Conservation (phyloP, 164 flowering plant species). For the Chloranthus sessilifolius region DNA sequence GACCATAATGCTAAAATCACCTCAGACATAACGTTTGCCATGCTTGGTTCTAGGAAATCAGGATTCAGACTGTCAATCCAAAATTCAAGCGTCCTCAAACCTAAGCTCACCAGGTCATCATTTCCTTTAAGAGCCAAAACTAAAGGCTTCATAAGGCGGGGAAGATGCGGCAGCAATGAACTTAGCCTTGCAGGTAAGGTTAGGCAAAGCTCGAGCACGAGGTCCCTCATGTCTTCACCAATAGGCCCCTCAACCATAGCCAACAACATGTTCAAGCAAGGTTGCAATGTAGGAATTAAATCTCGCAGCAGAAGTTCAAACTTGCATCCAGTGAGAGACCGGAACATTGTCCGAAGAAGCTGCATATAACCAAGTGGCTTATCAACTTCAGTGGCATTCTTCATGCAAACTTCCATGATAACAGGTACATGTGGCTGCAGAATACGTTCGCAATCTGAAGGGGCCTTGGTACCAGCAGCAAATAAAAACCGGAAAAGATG, state of each 20-base stretch:
- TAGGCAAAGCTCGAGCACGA: conserved; percentile 85
- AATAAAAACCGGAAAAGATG: conserved; percentile 85
- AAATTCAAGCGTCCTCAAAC: conserved; percentile 88
- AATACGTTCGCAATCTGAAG: conserved; percentile 90
- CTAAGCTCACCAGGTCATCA: conserved; percentile 82
- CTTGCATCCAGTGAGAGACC: conserved; percentile 87
- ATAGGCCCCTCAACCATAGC: conserved; percentile 97
- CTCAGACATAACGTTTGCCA: conserved; percentile 96
- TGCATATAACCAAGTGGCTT: conserved; percentile 91
- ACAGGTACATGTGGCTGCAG: conserved; percentile 92
- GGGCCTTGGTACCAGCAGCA: conserved; percentile 84
- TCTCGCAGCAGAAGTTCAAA: conserved; percentile 86
- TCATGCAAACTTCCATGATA: conserved; percentile 91
- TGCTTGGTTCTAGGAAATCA: conserved; percentile 96
- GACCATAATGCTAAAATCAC: conserved; percentile 97
- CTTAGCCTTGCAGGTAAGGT: conserved; percentile 96
- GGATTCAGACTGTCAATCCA: conserved; percentile 99
- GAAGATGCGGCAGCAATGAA: conserved; percentile 82
- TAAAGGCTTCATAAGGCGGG: conserved; percentile 96
- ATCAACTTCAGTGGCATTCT: conserved; percentile 86
- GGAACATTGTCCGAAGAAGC: conserved; percentile 89
- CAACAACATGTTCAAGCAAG: conserved; percentile 88
- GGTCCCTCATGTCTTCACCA: conserved; percentile 92
- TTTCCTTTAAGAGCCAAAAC: conserved; percentile 86
- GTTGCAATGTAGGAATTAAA: conserved; percentile 66